These are phyloP conservation scores for Yarrowia divulgata DNA, from an alignment of 805 yeast species.

Conservation along the genomic window DNA sequence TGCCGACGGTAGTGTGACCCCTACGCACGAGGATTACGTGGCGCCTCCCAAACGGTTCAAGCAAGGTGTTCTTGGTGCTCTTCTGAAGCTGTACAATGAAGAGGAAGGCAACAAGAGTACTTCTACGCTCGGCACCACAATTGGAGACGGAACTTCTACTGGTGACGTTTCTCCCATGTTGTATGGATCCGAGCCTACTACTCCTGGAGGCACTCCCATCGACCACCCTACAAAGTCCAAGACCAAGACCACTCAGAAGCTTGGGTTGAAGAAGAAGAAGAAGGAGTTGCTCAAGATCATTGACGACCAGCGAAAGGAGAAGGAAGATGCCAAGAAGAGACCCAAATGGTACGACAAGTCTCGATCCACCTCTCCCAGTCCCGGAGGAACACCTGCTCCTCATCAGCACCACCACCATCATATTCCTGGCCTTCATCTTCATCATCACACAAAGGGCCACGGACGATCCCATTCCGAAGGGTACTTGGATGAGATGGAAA, in stretches of 20 bases:
- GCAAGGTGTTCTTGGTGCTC: constrained; percentile 85
- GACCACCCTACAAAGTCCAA: constrained; percentile 8
- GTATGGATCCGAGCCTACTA: constrained; percentile 13
- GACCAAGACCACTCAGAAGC: constrained; percentile 24
- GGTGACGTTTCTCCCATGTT: constrained; percentile 24
- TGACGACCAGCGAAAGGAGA: constrained; percentile 30
- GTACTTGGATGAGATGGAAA: not conserved
- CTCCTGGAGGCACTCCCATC: constrained; percentile 30
- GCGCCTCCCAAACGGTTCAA: constrained; percentile 72
- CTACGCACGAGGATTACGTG: constrained; percentile 54
- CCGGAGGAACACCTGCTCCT: constrained; percentile 25
- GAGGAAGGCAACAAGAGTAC: constrained; percentile 42
- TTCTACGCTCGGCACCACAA: constrained; percentile 38
- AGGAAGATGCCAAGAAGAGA: constrained; percentile 14
- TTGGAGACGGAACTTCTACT: constrained; percentile 35
- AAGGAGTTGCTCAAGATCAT: constrained; percentile 26
- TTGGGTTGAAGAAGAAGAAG: constrained; percentile 23
- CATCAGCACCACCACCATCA: constrained; percentile 5
- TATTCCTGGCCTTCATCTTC: not conserved
- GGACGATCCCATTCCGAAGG: constrained; percentile 14
- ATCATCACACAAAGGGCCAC: constrained; percentile 3
- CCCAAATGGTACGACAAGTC: constrained; percentile 38
- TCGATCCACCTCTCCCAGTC: constrained; percentile 19
- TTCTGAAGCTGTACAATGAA: constrained; percentile 67
- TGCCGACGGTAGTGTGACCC: constrained; percentile 42